These are phyloP conservation scores for Trichomonas gallinae DNA, from an alignment of 208 protist species.

Conservation along the genomic window DNA sequence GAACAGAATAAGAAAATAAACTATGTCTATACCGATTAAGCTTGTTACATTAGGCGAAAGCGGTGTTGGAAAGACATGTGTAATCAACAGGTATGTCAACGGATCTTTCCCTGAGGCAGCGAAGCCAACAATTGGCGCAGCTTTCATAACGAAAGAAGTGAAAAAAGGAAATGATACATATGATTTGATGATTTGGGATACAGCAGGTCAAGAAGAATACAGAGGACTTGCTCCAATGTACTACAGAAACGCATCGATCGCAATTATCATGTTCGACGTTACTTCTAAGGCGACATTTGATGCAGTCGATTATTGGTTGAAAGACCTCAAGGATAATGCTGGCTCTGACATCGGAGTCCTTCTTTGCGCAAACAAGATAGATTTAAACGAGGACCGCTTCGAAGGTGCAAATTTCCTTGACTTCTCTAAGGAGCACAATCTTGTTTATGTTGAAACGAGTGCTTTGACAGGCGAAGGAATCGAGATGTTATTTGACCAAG, in stretches of 20 bases:
- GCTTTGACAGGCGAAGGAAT: not conserved
- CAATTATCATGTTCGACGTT: conserved; percentile 43
- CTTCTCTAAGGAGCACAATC: not conserved
- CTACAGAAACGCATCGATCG: conserved; percentile 41
- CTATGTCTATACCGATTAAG: not conserved
- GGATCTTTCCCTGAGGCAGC: not conserved
- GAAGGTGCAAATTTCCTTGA: not conserved
- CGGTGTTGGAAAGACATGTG: not conserved
- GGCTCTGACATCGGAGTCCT: not conserved
- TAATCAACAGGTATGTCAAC: not conserved
- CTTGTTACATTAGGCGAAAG: not conserved
- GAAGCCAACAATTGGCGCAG: not conserved
- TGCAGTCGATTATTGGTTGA: not conserved
- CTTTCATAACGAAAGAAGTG: not conserved
- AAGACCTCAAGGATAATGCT: not conserved
- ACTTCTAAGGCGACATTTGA: conserved; percentile 13
- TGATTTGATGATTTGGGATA: conserved; percentile 32
- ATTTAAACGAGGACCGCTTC: not conserved
- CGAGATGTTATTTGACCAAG: not conserved
- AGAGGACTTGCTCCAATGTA: conserved; percentile 45
- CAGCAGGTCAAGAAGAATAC: conserved; percentile 35
- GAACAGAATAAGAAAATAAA: not conserved
- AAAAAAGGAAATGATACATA: not conserved
- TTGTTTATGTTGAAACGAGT: not conserved
- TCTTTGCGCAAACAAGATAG: not conserved